Percentiles rank a stretch among this genome's conserved stretches.
Conservation (phyloP, 108 stramenopile genomes). For the Cyclotella baltica region DNA sequence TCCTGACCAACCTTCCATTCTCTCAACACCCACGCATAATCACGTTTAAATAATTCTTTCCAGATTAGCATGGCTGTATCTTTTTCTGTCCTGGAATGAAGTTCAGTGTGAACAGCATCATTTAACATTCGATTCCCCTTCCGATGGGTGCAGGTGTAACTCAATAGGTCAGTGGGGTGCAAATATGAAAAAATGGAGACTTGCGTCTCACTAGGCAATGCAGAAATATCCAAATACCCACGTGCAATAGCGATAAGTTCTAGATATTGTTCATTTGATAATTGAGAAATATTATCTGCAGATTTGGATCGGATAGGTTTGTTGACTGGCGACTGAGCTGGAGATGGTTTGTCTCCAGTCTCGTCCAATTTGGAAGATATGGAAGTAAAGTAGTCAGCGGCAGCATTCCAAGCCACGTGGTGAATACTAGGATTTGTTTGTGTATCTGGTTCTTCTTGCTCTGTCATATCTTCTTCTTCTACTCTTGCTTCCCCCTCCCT, state of each 20-base stretch:
- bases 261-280: conserved; percentile 12
- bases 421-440: conserved; percentile 22
- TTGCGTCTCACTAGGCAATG: conserved; percentile 69
- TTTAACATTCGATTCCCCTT: conserved; percentile 27
- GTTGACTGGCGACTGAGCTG: not conserved
- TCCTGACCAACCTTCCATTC: conserved; percentile 72
- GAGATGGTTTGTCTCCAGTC: not conserved
- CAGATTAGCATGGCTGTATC: conserved; percentile 57
- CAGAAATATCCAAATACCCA: conserved; percentile 48
- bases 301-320: conserved; percentile 38
- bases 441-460: not conserved
- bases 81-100: conserved; percentile 24
- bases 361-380: conserved; percentile 39
- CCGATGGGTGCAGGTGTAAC: conserved; percentile 62
- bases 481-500: not conserved
- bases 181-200: conserved; percentile 73
- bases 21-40: conserved; percentile 75
- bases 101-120: conserved; percentile 24
- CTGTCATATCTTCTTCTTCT: not conserved
- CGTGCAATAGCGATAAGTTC: conserved; percentile 61
- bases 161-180: conserved; percentile 72
- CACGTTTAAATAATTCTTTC: conserved; percentile 75
- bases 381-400: conserved; percentile 43
- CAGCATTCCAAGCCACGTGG: conserved; percentile 51
- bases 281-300: conserved; percentile 25